Base-by-base conservation (phyloP, 805 yeast species). In the Lipomyces spencermartinsiae region DNA sequence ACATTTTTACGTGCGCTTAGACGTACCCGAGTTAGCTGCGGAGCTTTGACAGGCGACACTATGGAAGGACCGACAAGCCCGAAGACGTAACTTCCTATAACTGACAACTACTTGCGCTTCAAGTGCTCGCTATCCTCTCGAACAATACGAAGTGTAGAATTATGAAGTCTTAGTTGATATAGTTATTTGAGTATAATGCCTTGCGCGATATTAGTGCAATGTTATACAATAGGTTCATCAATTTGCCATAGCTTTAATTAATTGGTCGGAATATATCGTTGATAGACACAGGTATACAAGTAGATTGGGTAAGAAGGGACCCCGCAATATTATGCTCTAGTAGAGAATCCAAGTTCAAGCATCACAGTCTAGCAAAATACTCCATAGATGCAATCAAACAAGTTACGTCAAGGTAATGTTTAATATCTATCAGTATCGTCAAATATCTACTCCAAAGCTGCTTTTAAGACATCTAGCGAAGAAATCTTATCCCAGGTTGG, bases 391-490 rank as follows among this genome's bases (percentile, higher is more conserved):
- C 34, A 31, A 25, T 14, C 33, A 25, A 53, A 25, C 22, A 5
- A 5, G 43, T 6, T 37, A 12, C 14, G 2, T 37, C 16, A 14
- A 8, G n/a, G 6, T n/a, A 9, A 19, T 14, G 29, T 25, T 3
- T 25, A 25, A 25, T 46, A 12, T 22, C 19, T 3, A 31, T 25
- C 8, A 16, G 1, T 46, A 43, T 34, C 39, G 55, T 12, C n/a
- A 22, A 12, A 8, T 29, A n/a, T 22, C 34, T 55, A 33, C 4
- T 33, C 14, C 19, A 34, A 57, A 6, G 60, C n/a, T 8, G 37
- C 19, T 63, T 22, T 51, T 63, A 60, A 8, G 16, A 31, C 59
- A 12, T 60, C 63, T 12, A 54, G 34, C 29, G 63, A 53, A 10
- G 39, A 19, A n/a, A 60, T 16, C 63, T 55, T 29, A 16, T 57